A percentile compares a stretch with the other conserved stretches of the same genome.
Evolutionary conservation across 2,329 filamentous ascomycete genomes (phyloP).

Genomic region (Plectosphaerella plurivora): DNA sequence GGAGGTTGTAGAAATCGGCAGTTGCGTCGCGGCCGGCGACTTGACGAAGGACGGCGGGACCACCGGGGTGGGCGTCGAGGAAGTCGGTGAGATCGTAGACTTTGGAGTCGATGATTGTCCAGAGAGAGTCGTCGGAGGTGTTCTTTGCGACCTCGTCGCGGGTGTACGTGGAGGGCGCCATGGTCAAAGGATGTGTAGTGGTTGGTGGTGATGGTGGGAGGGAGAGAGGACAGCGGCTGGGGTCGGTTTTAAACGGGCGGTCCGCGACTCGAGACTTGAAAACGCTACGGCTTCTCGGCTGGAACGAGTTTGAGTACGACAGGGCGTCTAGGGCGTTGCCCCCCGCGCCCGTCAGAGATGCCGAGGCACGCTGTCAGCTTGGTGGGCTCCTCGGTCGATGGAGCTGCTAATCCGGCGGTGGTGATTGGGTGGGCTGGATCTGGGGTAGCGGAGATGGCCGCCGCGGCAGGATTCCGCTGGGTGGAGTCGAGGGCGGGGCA

Average conservation of each 20-base stretch:
- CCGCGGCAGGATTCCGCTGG: too few species aligned
- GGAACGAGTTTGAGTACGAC: not conserved
- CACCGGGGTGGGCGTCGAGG: conserved; percentile 79
- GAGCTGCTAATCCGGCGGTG: not conserved
- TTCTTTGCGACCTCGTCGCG: conserved; percentile 69
- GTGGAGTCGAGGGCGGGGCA: too few species aligned
- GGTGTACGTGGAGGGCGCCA: conserved; percentile 43
- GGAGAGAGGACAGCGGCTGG: not conserved
- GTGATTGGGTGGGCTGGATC: not conserved
- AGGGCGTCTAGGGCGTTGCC: too few species aligned
- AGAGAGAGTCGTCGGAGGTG: conserved; percentile 70
- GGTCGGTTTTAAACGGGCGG: not conserved
- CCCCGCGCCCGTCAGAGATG: too few species aligned
- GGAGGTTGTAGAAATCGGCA: conserved; percentile 83
- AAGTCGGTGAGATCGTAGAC: conserved; percentile 88
- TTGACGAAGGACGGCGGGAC: conserved; percentile 73
- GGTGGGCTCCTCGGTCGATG: too few species aligned
- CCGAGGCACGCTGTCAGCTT: too few species aligned
- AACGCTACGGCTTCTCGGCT: not conserved
- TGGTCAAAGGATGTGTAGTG: conserved; percentile 12
- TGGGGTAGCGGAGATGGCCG: not conserved
- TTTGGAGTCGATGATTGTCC: conserved; percentile 81
- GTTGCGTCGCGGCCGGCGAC: conserved; percentile 81
- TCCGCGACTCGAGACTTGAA: too few species aligned
- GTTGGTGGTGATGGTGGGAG: not conserved